phyloP scores from a whole-genome alignment of 208 protist genomes.

The Acanthamoeba castellanii region DNA sequence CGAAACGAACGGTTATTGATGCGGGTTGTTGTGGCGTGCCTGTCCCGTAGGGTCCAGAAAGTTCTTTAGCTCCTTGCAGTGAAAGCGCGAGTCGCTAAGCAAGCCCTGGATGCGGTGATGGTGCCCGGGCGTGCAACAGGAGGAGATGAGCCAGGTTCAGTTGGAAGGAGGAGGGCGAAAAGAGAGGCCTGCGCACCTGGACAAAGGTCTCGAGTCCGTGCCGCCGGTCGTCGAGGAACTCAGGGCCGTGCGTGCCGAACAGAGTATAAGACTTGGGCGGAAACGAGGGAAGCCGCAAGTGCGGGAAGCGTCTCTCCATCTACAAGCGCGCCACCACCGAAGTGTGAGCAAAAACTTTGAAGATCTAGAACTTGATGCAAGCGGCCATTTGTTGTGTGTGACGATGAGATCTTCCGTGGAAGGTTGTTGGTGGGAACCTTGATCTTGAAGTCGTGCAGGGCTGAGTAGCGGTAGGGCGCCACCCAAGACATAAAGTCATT shows the following conservation, averaged over 20 bases:
- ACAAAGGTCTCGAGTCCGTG: not conserved
- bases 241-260: conserved; percentile 2
- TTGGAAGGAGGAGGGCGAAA: not conserved
- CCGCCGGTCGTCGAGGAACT: not conserved
- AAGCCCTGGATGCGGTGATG: not conserved
- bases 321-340: not conserved
- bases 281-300: conserved; percentile 2
- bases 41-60: conserved; percentile 4
- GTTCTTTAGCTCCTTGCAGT: not conserved
- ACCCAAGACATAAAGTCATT: conserved; percentile 37
- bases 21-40: not conserved
- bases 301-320: conserved; percentile 19
- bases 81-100: conserved; percentile 11
- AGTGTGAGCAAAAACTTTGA: not conserved
- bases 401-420: too few species aligned
- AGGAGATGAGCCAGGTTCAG: not conserved
- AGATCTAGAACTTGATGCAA: too few species aligned
- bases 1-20: not conserved
- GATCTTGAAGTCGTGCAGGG: conserved; percentile 20
- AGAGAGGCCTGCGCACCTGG: not conserved
- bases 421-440: not conserved
- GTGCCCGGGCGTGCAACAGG: too few species aligned
- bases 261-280: conserved; percentile 41
- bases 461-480: not conserved
- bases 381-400: too few species aligned